These are phyloP conservation scores for Zygotorulaspora florentina DNA, from an alignment of 805 yeast genomes.

Conservation along the genomic window DNA sequence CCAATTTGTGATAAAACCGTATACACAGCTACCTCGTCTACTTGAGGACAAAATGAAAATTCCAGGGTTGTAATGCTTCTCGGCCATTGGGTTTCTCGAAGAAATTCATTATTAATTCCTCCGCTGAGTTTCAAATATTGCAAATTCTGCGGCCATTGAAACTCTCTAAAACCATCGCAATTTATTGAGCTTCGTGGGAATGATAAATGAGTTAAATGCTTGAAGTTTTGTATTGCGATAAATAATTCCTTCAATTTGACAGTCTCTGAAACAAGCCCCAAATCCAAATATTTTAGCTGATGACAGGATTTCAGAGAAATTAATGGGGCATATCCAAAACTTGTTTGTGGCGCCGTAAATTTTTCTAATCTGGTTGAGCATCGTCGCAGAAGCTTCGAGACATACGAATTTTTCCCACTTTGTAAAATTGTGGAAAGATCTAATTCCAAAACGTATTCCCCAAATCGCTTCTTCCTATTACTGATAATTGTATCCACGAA, in stretches of 20 bases:
- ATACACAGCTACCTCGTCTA: constrained; percentile 62
- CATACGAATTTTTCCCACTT: constrained; percentile 85
- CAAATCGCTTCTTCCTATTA: constrained; percentile 45
- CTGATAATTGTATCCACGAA: constrained; percentile 68
- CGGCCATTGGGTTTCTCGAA: constrained; percentile 69
- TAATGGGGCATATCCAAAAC: constrained; percentile 88
- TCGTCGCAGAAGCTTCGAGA: constrained; percentile 75
- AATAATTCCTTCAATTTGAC: constrained; percentile 79
- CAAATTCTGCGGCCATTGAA: constrained; percentile 75
- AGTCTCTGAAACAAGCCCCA: constrained; percentile 85
- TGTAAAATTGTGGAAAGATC: constrained; percentile 81
- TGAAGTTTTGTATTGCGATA: constrained; percentile 60
- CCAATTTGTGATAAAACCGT: constrained; percentile 64
- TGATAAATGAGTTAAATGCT: constrained; percentile 64
- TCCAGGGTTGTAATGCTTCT: constrained; percentile 63
- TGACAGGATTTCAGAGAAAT: constrained; percentile 73
- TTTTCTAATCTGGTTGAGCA: constrained; percentile 60
- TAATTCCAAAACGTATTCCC: constrained; percentile 56
- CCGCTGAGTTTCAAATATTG: constrained; percentile 77
- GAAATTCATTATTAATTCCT: constrained; percentile 79
- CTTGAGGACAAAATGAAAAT: constrained; percentile 81
- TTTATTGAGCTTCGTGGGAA: constrained; percentile 86
- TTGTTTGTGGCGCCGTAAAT: constrained; percentile 90
- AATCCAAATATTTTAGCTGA: constrained; percentile 60
- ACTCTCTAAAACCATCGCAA: constrained; percentile 47